Evolutionary conservation across 2,329 filamentous ascomycete species (phyloP), one percentile per base, ranked within the genome.

Genomic region (Fusarium heterosporum): DNA sequence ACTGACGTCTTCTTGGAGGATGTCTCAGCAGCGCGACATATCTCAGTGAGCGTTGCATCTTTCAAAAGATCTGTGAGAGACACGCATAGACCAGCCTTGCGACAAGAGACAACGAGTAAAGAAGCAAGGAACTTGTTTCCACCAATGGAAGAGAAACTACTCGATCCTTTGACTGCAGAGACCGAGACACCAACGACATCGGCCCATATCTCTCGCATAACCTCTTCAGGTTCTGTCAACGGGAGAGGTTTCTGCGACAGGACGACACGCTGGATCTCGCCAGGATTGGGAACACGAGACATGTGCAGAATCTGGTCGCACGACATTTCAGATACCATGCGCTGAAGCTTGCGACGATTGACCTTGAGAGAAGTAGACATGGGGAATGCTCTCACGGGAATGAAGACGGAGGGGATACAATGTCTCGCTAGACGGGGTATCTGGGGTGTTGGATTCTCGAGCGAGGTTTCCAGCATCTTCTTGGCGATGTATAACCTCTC

Each of bases 341-440:
- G 81, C 55, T 82, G 81, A 9, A 87, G 78, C 51, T 80, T 80
- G 17, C 79, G 76, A 3, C 83, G 78, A 64, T 86, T 82, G 39
- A 86, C 78, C 66, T 87, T 84, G 51, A 86, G 77, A 0, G 83
- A 83, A 0, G 79, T 76, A 0, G 83, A 85, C 22, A 85, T 69
- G 0, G 85, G 85, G 19, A 87, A 77, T 12, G 77, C 71, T 43
- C 78, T 78, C 22, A 87, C 74, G 0, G 84, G 84, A 4, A 87
- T 78, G 47, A 83, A 86, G 4, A 82, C 76, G 1, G 78, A 75
- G 0, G 84, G 84, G n/a, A 85, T 75, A 70, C 81, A 80, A 49
- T 81, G 76, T 3, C 72, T 69, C 0, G 82, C 77, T 4, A 83
- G 73, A 3, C 67, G 49, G 16, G 57, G 55, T 1, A 19, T 51